Evolutionary conservation across 371 early-diverging fungal species (phyloP).

Genomic region (Mortierella sp.): DNA sequence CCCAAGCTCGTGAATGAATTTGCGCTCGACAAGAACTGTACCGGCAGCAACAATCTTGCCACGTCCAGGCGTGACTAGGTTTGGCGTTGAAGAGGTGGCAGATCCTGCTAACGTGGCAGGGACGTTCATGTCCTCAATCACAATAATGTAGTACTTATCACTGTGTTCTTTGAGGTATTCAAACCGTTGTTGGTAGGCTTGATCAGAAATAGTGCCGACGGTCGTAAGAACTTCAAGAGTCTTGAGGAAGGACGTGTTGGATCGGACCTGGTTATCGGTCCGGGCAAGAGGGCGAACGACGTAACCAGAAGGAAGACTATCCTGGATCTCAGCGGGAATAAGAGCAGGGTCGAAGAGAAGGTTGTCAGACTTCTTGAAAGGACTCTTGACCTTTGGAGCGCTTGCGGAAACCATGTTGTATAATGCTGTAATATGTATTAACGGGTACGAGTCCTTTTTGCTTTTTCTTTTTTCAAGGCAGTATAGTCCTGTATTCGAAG

Average conservation of each 20-base stretch:
- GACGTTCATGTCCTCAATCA: conserved; percentile 80
- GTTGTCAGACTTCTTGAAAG: conserved; percentile 45
- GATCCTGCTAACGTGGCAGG: conserved; percentile 31
- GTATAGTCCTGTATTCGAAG: background rate
- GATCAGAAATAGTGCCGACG: conserved; percentile 43
- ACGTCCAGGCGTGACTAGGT: conserved; percentile 52
- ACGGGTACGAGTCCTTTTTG: background rate
- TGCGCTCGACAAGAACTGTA: conserved; percentile 95
- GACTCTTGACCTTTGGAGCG: conserved; percentile 25
- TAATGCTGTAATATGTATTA: background rate
- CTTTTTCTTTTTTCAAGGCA: background rate
- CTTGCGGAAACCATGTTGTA: conserved; percentile 15
- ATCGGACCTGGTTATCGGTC: conserved; percentile 75
- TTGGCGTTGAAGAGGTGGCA: conserved; percentile 34
- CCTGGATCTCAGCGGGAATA: conserved; percentile 82
- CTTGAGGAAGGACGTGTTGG: conserved; percentile 70
- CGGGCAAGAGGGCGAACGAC: conserved; percentile 84
- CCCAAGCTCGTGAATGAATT: conserved; percentile 93
- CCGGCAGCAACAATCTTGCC: conserved; percentile 91
- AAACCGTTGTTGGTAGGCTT: conserved; percentile 41
- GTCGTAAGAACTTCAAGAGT: conserved; percentile 55
- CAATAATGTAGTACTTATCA: conserved; percentile 83
- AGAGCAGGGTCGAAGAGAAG: conserved; percentile 80
- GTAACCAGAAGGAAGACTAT: conserved; percentile 82
- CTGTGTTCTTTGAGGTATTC: conserved; percentile 38